Percentiles rank a stretch among this genome's conserved stretches.
Conservation (phyloP, 2,329 filamentous ascomycete species). For the Macroventuria anomochaeta region DNA sequence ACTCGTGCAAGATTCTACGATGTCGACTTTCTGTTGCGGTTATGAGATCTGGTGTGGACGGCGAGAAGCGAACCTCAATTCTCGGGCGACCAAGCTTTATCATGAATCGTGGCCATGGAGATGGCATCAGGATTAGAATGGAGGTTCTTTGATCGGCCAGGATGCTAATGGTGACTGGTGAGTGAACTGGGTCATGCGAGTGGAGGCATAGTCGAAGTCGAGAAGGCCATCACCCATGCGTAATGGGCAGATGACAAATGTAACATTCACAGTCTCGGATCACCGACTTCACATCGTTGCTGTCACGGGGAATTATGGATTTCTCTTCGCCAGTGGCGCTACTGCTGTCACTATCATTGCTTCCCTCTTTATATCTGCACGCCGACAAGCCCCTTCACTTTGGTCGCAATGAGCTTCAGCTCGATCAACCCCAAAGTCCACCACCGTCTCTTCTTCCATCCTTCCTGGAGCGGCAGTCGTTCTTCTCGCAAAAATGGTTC, state of each 20-base stretch:
- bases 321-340: too few relatives aligned
- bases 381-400: conserved; percentile 11
- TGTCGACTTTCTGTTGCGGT: not conserved
- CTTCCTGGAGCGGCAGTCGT: conserved; percentile 17
- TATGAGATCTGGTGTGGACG: not conserved
- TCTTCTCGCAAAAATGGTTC: conserved; percentile 13
- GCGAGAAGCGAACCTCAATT: not conserved
- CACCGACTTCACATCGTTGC: too few relatives aligned
- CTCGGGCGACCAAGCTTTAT: not conserved
- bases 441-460: conserved; percentile 17
- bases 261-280: too few relatives aligned
- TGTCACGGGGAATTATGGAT: too few relatives aligned
- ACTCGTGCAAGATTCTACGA: not conserved
- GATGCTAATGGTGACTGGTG: not conserved
- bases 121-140: not conserved
- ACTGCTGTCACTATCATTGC: too few relatives aligned
- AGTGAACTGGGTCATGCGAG: not conserved
- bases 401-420: conserved; percentile 8
- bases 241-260: too few relatives aligned
- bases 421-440: conserved; percentile 20
- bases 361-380: too few relatives aligned
- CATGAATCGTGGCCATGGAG: not conserved
- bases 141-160: not conserved
- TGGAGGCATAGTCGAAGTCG: not conserved
- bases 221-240: too few relatives aligned